Conservation (phyloP, 176 grass and related monocot genomes). For the Oryza brachyantha region DNA sequence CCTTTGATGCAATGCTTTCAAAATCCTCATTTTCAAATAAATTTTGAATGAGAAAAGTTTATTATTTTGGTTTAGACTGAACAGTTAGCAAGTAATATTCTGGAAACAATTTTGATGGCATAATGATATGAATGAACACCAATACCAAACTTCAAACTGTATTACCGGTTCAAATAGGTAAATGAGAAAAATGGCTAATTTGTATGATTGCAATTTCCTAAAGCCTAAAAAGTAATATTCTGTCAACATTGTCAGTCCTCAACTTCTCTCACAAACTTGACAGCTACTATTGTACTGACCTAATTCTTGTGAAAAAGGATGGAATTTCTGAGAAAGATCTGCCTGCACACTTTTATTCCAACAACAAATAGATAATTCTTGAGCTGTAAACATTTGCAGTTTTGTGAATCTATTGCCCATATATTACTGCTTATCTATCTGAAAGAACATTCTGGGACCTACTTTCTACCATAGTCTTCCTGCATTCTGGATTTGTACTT, state of each 20-base stretch:
- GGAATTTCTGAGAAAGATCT: neutral
- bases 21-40: neutral
- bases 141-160: neutral
- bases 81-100: neutral
- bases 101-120: neutral
- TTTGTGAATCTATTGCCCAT: neutral
- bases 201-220: neutral
- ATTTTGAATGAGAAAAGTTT: neutral
- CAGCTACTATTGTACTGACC: neutral
- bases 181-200: neutral
- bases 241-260: neutral
- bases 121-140: neutral
- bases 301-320: slow-evolving; percentile 2
- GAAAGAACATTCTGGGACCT: neutral
- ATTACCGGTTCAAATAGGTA: neutral
- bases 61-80: neutral
- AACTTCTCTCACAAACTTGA: neutral
- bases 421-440: neutral
- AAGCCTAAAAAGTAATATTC: slow-evolving; percentile 1
- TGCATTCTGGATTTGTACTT: neutral
- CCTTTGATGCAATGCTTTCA: neutral
- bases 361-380: neutral
- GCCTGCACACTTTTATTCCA: neutral
- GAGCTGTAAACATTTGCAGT: neutral
- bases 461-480: neutral